Conservation (phyloP, 148 eudicot species). For the Amaranthus cruentus region DNA sequence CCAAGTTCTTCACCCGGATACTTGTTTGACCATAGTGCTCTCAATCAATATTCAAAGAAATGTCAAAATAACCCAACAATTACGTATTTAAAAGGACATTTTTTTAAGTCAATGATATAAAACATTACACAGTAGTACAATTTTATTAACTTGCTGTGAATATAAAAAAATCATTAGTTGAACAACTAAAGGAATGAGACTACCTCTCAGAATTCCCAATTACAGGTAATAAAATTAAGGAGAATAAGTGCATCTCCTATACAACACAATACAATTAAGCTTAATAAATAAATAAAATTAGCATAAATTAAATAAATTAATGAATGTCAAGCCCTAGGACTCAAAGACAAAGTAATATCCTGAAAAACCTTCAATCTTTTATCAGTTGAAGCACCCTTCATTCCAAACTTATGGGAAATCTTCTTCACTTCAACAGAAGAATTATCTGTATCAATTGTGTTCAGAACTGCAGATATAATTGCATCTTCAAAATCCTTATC, state of each 20-base stretch:
- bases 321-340: slow-evolving; percentile 52
- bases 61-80: not conserved
- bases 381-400: slow-evolving; percentile 32
- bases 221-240: slow-evolving; percentile 33
- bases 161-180: not conserved
- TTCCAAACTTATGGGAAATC: slow-evolving; percentile 17
- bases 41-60: not conserved
- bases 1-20: too few relatives aligned
- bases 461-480: slow-evolving; percentile 74
- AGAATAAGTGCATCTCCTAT: slow-evolving; percentile 89
- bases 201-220: slow-evolving; percentile 1
- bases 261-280: not conserved
- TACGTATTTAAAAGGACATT: not conserved
- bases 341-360: slow-evolving; percentile 65
- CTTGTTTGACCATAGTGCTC: too few relatives aligned
- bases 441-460: slow-evolving; percentile 27
- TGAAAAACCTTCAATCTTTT: slow-evolving; percentile 80
- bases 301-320: slow-evolving; percentile 5
- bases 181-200: not conserved
- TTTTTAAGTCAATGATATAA: not conserved
- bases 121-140: not conserved
- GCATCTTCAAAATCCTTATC: slow-evolving; percentile 90
- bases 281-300: slow-evolving; percentile 14
- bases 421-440: not conserved
- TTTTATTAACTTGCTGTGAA: not conserved